Conservation (phyloP, 2,329 filamentous ascomycete species). For the Shiraia sp. region DNA sequence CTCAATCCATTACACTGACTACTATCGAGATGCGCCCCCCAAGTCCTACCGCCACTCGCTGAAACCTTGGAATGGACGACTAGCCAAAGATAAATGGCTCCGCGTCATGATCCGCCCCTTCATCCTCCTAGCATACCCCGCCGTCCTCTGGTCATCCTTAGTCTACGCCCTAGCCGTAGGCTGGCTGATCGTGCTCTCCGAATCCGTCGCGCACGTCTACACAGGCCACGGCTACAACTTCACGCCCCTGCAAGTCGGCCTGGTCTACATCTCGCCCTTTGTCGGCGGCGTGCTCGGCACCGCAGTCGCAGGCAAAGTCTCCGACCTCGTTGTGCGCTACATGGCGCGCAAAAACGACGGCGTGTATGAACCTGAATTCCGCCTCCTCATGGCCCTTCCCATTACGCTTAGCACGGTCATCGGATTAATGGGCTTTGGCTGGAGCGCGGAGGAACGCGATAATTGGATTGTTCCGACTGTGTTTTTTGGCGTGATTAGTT, state of each 20-base stretch:
- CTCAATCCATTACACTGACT: conserved; percentile 66
- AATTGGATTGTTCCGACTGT: conserved; percentile 89
- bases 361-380: conserved; percentile 90
- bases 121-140: conserved; percentile 83
- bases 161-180: conserved; percentile 88
- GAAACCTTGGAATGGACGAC: conserved; percentile 74
- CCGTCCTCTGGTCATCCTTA: conserved; percentile 83
- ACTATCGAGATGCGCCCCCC: conserved; percentile 67
- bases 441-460: conserved; percentile 76
- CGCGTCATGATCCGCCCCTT: conserved; percentile 79
- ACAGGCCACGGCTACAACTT: conserved; percentile 77
- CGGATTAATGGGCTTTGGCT: conserved; percentile 95
- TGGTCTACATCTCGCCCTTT: conserved; percentile 90
- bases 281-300: conserved; percentile 76
- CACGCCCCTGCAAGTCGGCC: conserved; percentile 74
- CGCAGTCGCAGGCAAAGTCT: conserved; percentile 84
- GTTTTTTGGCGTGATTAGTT: conserved; percentile 90
- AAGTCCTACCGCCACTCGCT: conserved; percentile 76
- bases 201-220: conserved; percentile 82
- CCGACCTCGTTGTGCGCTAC: conserved; percentile 78
- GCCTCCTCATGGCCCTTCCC: conserved; percentile 68
- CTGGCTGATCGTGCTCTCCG: conserved; percentile 94
- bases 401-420: conserved; percentile 77
- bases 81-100: conserved; percentile 74
- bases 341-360: conserved; percentile 89